Base-by-base conservation (phyloP, 345 rosid genomes). In the Hypericum perforatum region DNA sequence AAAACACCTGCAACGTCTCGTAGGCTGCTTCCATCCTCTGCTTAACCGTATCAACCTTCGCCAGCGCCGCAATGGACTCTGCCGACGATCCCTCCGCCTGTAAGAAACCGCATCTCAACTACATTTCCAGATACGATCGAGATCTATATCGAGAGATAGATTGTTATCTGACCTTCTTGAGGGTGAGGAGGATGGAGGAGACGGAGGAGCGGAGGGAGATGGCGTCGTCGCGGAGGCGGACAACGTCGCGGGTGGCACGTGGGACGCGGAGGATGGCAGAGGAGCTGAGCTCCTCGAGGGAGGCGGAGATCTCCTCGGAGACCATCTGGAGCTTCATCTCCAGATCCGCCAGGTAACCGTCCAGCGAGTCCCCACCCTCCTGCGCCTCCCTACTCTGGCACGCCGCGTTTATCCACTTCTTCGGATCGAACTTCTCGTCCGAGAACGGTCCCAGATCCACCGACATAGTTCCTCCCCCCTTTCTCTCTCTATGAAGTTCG, bases 311-410 rank as follows among this genome's bases (percentile, higher is more conserved):
- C 82, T 92, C 98, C 75, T 92, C 98, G 50, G 97, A 85, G 14
- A 81, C 74, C 76, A 88, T 92, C 80, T 92, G 98, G 41, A 92
- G 95, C 94, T 92, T 92, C 98, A 88, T 88, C 58, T 92, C 98
- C 63, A 92, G 88, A 82, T 92, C 98, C 65, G 85, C 84, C 52
- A 88, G 70, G 70, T 88, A 91, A 57, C 78, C 83, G 78, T 92
- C 98, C 13, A 85, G 74, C 7, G 95, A 76, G 32, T 22, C 32
- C 32, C 32, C n/a, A n/a, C n/a, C 32, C 59, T 88, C 94, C 64
- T 85, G 89, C 42, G 85, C 84, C 63, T 85, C 97, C 36, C 95
- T 86, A 44, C 76, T 57, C 66, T 85, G 80, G 75, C 85, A 76
- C 15, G 95, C 84, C 13, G 85, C 65, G 74, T 92, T 88, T 68